Evolutionary conservation across 2,329 filamentous ascomycete species (phyloP), one percentile per base, ranked within the genome.

Genomic region (Bretziella fagacearum): DNA sequence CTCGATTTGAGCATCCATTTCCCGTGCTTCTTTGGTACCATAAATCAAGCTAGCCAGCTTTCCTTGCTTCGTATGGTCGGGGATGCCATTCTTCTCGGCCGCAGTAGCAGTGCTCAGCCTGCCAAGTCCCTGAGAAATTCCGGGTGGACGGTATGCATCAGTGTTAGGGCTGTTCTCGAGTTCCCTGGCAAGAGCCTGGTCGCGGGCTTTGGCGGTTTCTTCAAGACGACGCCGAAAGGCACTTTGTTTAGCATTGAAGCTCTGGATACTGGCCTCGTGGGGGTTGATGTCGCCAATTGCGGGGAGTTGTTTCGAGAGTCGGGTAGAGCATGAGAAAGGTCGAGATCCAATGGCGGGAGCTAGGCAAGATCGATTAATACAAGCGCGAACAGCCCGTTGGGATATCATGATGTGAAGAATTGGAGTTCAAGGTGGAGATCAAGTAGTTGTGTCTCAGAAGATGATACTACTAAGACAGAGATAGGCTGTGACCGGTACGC

Each of bases 1-100:
- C 67, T 96, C 86, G 58, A 98, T 89, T 65, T 96, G 89, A 53
- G 84, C 82, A 59, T 98, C 91, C 61, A 95, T 76, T 66, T 94
- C 83, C 52, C 87, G 79, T 26, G 87, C 91, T 64, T 96, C 89
- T 59, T 91, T 86, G 11, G 91, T 98, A 58, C 91, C 91, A 64
- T 98, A 96, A 60, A 98, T 93, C 55, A 98, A 75, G 56, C 81
- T 89, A 29, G 83, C 81, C 50, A 98, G 64, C 32, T 83, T 76
- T 13, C 75, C 81, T 52, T 77, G 71, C 62, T 81, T 82, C 60
- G 79, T 82, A 53, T 76, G 71, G 48, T 51, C 53, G 70, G 62
- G 68, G 15, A 48, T 46, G 13, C 51, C 46, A 20, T 47, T 45
- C 27, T 49, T 47, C 18, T 49, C 48, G 10, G 42, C 48, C 6